Evolutionary conservation across 1,284 basidiomycete species (phyloP), one percentile per base, ranked within the genome.

Genomic region (Cutaneotrichosporon dermatis): DNA sequence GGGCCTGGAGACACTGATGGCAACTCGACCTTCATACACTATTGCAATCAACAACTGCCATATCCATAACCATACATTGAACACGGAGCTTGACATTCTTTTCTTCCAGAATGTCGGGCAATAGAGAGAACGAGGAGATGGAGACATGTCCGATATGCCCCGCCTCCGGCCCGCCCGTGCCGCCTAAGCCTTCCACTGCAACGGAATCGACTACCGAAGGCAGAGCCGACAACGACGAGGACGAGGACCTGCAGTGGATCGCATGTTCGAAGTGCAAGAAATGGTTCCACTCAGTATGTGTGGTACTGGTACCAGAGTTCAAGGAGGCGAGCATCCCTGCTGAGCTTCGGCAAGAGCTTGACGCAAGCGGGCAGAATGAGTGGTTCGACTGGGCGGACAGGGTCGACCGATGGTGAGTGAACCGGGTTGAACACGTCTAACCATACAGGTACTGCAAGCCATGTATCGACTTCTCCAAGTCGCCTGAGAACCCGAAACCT

Each of bases 241-340:
- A 48, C 55, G 64, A 15, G n/a, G 66, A 62, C 13, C 61, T 75
- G 36, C 60, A 64, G 33, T 79, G 77, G 77, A 71, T 79, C 54
- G 73, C 67, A 7, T 79, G 77, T 53, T 65, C 66, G 9, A 72
- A 71, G 48, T 79, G 77, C 59, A 46, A 62, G 16, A 67, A 52
- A 11, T 79, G 77, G 77, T 73, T 68, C 42, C 77, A 79, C 64
- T 66, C 72, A 0, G 70, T 66, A 11, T 79, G 77, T 54, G 57
- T 76, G 1, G 37, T 70, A 3, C 55, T 61, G 1, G 56, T 53
- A 1, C 61, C 62, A 5, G 63, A 62, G 1, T 54, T 54, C 10
- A 39, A 58, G 37, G 55, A 50, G 8, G 41, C 36, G 6, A 70
- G 69, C 0, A 59, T 76, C 12, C 77, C 76, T 0, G 37, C 50